Evolutionary conservation across 2,329 filamentous ascomycete species (phyloP).

Genomic region (Venturia asperata): DNA sequence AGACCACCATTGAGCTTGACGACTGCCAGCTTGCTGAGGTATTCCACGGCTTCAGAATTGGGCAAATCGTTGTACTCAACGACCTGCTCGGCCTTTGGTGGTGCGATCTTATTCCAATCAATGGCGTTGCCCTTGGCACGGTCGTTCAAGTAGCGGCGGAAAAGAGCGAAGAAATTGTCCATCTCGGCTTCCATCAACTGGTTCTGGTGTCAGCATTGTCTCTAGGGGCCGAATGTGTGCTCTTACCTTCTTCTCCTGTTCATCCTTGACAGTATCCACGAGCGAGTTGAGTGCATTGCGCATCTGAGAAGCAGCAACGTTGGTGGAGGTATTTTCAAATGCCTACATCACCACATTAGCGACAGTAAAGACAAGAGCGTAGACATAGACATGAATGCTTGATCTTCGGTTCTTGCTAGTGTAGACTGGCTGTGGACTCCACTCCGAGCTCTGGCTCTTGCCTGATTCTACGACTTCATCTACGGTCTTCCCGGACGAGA

Average conservation of each 20-base stretch:
- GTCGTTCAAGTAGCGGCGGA: slow-evolving; percentile 96
- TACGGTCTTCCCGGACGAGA: background rate
- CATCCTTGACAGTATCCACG: slow-evolving; percentile 79
- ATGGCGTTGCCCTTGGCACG: slow-evolving; percentile 96
- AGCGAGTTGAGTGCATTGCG: slow-evolving; percentile 93
- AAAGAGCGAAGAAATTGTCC: slow-evolving; percentile 99
- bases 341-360: slow-evolving; percentile 52
- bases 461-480: background rate
- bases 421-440: background rate
- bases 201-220: slow-evolving; percentile 21
- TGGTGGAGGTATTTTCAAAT: slow-evolving; percentile 98
- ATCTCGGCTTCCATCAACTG: slow-evolving; percentile 97
- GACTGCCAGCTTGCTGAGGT: slow-evolving; percentile 94
- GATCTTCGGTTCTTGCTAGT: background rate
- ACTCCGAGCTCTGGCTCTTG: background rate
- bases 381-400: slow-evolving; percentile 19
- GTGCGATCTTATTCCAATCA: slow-evolving; percentile 94
- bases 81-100: slow-evolving; percentile 87
- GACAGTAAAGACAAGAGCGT: background rate
- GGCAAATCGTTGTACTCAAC: slow-evolving; percentile 88
- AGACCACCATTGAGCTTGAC: slow-evolving; percentile 99
- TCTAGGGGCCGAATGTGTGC: slow-evolving; percentile 21
- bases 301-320: slow-evolving; percentile 97
- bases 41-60: slow-evolving; percentile 84
- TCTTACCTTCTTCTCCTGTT: slow-evolving; percentile 66